Conservation (phyloP, 1,284 basidiomycete genomes). For the Ganoderma lingzhi region DNA sequence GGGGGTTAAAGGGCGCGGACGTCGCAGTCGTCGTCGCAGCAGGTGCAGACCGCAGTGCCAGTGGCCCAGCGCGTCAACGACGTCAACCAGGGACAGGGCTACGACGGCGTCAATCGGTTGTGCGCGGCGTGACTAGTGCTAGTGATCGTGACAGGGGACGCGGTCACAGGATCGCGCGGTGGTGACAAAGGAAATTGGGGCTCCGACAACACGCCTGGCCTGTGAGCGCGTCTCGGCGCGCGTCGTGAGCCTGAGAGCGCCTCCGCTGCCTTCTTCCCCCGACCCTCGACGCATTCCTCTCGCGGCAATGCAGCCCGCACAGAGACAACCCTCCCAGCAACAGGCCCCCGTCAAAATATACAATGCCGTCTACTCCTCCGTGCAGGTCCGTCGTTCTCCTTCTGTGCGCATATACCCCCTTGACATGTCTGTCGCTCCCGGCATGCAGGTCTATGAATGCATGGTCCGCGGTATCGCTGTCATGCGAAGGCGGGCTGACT, state of each 20-base stretch:
- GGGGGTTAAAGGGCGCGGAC: background rate
- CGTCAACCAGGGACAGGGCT: conserved; percentile 15
- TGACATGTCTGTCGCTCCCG: conserved; percentile 44
- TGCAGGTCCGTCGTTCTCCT: conserved; percentile 62
- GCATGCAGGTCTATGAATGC: conserved; percentile 86
- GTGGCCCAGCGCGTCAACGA: conserved; percentile 17
- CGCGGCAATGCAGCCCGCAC: conserved; percentile 44
- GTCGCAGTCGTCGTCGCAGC: conserved; percentile 17
- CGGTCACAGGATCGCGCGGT: conserved; percentile 37
- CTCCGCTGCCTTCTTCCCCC: conserved; percentile 22
- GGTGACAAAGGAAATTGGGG: conserved; percentile 31
- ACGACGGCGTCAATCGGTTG: background rate
- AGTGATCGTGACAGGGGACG: conserved; percentile 27
- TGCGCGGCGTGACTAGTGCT: conserved; percentile 6
- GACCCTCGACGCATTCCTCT: conserved; percentile 12
- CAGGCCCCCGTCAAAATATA: conserved; percentile 83
- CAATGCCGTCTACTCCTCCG: conserved; percentile 89
- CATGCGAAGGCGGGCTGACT: conserved; percentile 95
- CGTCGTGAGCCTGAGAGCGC: conserved; percentile 37
- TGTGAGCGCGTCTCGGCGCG: conserved; percentile 40
- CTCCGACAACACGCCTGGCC: conserved; percentile 41
- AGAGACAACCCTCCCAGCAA: conserved; percentile 49
- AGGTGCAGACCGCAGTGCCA: background rate
- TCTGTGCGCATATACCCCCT: conserved; percentile 21
- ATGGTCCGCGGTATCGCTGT: conserved; percentile 99